Conservation (phyloP, 1,284 basidiomycete genomes). For the Trametes pubescens region DNA sequence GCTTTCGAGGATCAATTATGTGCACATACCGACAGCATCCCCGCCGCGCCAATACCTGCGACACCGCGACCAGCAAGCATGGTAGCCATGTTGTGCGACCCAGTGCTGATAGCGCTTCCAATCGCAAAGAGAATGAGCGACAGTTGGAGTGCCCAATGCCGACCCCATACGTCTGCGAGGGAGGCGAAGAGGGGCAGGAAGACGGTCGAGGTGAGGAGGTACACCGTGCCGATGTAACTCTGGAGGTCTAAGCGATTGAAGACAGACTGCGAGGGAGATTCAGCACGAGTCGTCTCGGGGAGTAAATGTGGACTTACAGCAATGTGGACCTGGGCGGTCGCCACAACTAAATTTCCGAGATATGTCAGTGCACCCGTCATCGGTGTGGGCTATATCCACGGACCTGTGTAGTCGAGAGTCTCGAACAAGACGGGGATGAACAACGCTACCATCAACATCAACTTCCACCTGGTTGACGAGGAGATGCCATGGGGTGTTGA, state of each 20-base stretch:
- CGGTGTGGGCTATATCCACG: too few relatives aligned
- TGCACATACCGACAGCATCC: constrained; percentile 51
- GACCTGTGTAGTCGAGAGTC: constrained; percentile 53
- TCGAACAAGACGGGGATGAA: constrained; percentile 43
- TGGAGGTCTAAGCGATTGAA: constrained; percentile 56
- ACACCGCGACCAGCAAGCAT: constrained; percentile 55
- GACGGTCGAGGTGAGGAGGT: constrained; percentile 54
- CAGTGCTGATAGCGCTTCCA: constrained; percentile 57
- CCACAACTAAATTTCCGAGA: constrained; percentile 50
- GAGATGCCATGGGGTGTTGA: constrained; percentile 10
- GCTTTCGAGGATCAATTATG: neutral
- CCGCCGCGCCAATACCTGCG: constrained; percentile 57
- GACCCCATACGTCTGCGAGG: constrained; percentile 56
- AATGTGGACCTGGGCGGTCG: constrained; percentile 60
- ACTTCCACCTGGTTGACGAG: constrained; percentile 27
- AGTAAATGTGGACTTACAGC: constrained; percentile 45
- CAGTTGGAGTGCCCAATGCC: constrained; percentile 54
- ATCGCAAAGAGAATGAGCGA: constrained; percentile 54
- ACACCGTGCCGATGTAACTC: constrained; percentile 54
- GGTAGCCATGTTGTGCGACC: constrained; percentile 49
- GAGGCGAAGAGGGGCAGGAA: constrained; percentile 61
- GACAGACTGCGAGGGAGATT: constrained; percentile 43
- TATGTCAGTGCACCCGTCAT: too few relatives aligned
- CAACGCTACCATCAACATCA: constrained; percentile 38
- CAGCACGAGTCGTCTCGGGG: neutral